Evolutionary conservation across 495 filamentous ascomycete genomes (phyloP), one percentile per base, ranked within the genome.

Genomic region (Penicillium desertorum): DNA sequence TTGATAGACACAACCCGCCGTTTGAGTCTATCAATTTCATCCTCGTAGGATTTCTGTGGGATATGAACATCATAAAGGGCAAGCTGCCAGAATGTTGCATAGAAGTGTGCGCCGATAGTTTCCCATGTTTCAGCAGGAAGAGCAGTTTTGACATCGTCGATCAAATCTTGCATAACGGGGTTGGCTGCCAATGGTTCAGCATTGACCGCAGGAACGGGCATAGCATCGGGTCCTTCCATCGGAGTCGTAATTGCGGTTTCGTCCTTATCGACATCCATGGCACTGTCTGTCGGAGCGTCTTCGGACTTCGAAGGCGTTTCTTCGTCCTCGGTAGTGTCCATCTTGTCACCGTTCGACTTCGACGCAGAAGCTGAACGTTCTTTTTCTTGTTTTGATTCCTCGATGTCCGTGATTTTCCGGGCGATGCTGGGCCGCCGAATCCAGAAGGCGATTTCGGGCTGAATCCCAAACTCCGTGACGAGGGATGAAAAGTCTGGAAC

Each of bases 31-130:
- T 79, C 79, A 30, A 81, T 83, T 60, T 95, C 93, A 12, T 82
- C 77, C 10, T 86, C 76, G 68, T 98, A 98, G 50, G 84, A 88
- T 43, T 82, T 79, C 51, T 83, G 79, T 1, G 89, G 88, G 41
- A 89, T 81, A 37, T 83, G 78, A 30, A 99, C 76, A 68, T 98
- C 94, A 23, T 87, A 83, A 14, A 92, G 82, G 22, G 89, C 84
- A 16, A 96, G 79, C 46, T 91, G 86, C 95, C 95, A 99, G 77
- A 99, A 99, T 3, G 89, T 89, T 29, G 90, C 85, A 66, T 91
- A 96, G 68, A 96, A 95, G 32, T 85, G 79, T 2, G 87, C 75
- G 45, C 83, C 92, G 43, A 96, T 73, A 10, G 80, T 76, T 19
- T 83, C 78, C 81, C 87, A 91, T 1, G 81, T 81, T 20, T 83